Base-by-base conservation (phyloP, 148 eudicot genomes). In the Selenicereus undatus region DNA sequence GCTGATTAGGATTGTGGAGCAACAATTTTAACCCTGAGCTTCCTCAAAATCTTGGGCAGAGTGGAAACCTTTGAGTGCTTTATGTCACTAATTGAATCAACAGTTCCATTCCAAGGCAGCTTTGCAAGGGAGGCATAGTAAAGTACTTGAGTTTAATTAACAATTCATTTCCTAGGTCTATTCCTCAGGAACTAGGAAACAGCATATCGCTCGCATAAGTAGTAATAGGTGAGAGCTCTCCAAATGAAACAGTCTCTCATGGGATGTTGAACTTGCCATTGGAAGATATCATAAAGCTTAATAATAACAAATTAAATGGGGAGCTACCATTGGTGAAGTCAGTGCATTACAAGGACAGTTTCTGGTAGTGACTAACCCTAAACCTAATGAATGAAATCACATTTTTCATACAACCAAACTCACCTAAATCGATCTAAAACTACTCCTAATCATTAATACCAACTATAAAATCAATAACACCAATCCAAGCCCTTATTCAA, bases 41-140 rank as follows among this genome's bases (percentile, higher is more conserved):
- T 26, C 97, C 97, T 22, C 78, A 74, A 30, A 78, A 82, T 84
- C 90, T 92, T 17, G 94, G 97, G 2, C 24, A 84, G 9, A 87
- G 78, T 76, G 91, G 91, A 8, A 79, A 83, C 75, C 73, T 92
- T n/a, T 13, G 16, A 43, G 10, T 18, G 20, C 58, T 92, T 0
- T 94, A 92, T 66, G 90, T 91, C 16, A 16, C 88, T 9, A 21
- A 29, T 0, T 88, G 87, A n/a, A 79, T 92, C 5, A 87, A 83
- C 0, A 93, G 96, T 16, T 66, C 30, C 0, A 87, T 92, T 22
- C 97, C 97, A 0, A 82, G 22, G 73, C 84, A 89, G 18, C 74
- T 92, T 36, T 92, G 96, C 71, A 89, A 71, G 24, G 92, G 96
- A 68, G 88, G 87, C 6, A 85, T 42, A 43, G 32, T 92, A 30